A percentile compares a stretch with the other conserved stretches of the same genome.
These are phyloP conservation scores for Aleurites moluccanus DNA, from an alignment of 441 rosid genomes.

Conservation along the genomic window DNA sequence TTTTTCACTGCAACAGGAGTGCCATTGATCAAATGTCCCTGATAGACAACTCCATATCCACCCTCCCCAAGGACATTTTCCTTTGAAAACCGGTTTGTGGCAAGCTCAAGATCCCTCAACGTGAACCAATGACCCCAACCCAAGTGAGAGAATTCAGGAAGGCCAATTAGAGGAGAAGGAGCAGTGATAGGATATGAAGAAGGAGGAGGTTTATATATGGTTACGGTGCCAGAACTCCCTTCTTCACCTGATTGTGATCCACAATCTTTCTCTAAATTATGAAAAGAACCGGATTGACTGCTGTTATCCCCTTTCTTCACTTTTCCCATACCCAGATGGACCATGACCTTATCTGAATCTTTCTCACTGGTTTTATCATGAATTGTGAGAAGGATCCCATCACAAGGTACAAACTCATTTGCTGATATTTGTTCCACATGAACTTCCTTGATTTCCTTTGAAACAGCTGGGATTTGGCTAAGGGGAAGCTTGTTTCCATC, in stretches of 20 bases:
- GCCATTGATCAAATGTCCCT: slow-evolving; percentile 73
- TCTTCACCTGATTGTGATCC: slow-evolving; percentile 69
- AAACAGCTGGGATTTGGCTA: slow-evolving; percentile 70
- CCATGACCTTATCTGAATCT: slow-evolving; percentile 69
- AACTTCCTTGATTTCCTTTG: slow-evolving; percentile 94
- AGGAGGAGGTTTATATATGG: slow-evolving; percentile 48
- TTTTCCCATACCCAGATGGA: slow-evolving; percentile 70
- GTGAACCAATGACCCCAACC: slow-evolving; percentile 99
- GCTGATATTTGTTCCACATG: slow-evolving; percentile 69
- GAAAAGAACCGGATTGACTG: slow-evolving; percentile 68
- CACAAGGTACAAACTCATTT: slow-evolving; percentile 54
- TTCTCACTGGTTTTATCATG: slow-evolving; percentile 63
- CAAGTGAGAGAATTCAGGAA: slow-evolving; percentile 84
- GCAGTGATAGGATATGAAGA: slow-evolving; percentile 63
- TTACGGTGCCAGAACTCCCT: slow-evolving; percentile 45
- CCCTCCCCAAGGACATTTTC: slow-evolving; percentile 94
- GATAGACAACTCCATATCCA: slow-evolving; percentile 91
- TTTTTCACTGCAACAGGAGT: slow-evolving; percentile 87
- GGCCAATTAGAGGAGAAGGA: slow-evolving; percentile 76
- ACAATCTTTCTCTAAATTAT: slow-evolving; percentile 56
- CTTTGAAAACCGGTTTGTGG: slow-evolving; percentile 80
- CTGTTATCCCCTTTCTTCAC: slow-evolving; percentile 57
- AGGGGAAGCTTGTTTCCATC: slow-evolving; percentile 53
- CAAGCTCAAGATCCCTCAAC: slow-evolving; percentile 86
- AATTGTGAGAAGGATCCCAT: slow-evolving; percentile 88